phyloP scores from a whole-genome alignment of 2,329 filamentous ascomycete genomes.

The Colletotrichum tropicale region DNA sequence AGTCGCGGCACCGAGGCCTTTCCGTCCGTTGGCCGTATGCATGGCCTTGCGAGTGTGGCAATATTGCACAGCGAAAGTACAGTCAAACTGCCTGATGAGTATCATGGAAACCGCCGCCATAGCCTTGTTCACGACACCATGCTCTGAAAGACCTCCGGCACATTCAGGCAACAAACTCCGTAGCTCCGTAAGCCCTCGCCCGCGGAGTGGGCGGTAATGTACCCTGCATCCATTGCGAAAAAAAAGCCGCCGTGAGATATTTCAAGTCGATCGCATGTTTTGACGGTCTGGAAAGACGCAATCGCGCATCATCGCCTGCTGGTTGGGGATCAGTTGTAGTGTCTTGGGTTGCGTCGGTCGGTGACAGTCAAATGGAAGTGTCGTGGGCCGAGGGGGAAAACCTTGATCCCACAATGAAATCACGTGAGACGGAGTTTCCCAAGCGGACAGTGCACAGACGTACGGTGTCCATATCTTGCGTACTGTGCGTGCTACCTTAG shows the following conservation, averaged over 20 bases:
- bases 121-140: neutral
- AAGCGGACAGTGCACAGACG: accelerated
- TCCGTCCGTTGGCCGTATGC: neutral
- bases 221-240: neutral
- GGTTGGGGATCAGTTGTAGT: neutral
- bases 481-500: neutral
- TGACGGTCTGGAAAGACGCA: neutral
- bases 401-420: neutral
- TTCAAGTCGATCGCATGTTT: neutral
- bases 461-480: neutral
- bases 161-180: neutral
- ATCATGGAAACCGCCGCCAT: neutral
- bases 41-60: neutral
- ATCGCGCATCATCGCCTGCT: neutral
- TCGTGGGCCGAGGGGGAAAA: slow-evolving; percentile 14
- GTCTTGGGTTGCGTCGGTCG: neutral
- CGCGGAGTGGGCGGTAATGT: neutral
- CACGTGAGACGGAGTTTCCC: slow-evolving; percentile 2
- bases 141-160: neutral
- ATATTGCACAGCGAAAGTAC: neutral
- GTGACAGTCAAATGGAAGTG: neutral
- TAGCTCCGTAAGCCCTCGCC: neutral
- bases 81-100: neutral
- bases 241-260: neutral
- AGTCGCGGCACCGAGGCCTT: neutral